Conservation (phyloP, 1,284 basidiomycete genomes). For the Dichomitus squalens region DNA sequence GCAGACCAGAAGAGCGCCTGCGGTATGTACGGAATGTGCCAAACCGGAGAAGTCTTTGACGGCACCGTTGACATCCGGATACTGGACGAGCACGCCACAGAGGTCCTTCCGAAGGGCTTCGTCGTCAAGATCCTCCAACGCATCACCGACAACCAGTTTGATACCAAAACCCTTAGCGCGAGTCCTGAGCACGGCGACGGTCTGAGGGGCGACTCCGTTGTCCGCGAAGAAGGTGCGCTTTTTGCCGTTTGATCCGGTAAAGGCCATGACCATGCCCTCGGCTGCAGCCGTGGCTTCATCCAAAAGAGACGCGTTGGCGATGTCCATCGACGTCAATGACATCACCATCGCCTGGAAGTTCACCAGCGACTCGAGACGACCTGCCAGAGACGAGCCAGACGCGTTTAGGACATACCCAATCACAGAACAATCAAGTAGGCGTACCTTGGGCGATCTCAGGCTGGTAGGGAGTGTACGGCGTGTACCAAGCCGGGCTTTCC, state of each 20-base stretch:
- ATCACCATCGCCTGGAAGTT: constrained; percentile 98
- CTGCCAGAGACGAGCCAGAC: constrained; percentile 40
- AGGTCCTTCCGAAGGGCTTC: constrained; percentile 62
- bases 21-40: constrained; percentile 71
- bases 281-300: constrained; percentile 94
- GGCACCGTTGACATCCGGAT: constrained; percentile 89
- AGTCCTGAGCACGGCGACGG: constrained; percentile 82
- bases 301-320: constrained; percentile 91
- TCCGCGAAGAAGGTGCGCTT: constrained; percentile 89
- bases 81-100: constrained; percentile 90
- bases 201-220: constrained; percentile 82
- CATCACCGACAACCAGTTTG: constrained; percentile 72
- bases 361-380: constrained; percentile 93
- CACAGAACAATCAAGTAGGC: constrained; percentile 6
- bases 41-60: constrained; percentile 79
- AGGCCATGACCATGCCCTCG: constrained; percentile 90
- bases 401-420: neutral
- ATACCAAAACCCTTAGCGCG: constrained; percentile 92
- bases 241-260: constrained; percentile 64
- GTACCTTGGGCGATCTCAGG: constrained; percentile 91
- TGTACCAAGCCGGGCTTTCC: constrained; percentile 99
- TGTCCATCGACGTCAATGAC: constrained; percentile 93
- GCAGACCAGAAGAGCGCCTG: constrained; percentile 80
- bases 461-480: constrained; percentile 94
- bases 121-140: constrained; percentile 52